Conservation (phyloP, 2,329 filamentous ascomycete species). For the Colletotrichum ledebouriae region DNA sequence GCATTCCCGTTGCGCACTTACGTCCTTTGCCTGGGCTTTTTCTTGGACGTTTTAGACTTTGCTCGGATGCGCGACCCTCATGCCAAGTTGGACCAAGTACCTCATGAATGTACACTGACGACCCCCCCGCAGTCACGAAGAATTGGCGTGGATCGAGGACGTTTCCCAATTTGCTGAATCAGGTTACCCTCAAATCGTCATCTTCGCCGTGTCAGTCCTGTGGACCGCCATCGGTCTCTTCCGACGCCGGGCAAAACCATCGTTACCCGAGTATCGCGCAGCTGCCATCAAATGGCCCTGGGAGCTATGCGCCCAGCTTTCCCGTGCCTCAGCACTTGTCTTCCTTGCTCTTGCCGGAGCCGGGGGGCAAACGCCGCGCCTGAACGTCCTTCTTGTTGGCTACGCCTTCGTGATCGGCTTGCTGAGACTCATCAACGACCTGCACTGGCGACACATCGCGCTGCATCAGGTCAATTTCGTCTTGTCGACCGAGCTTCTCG, state of each 20-base stretch:
- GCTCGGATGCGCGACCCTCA: no score
- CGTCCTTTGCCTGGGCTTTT: neutral
- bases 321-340: conserved; percentile 55
- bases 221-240: conserved; percentile 53
- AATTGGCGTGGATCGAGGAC: conserved; percentile 54
- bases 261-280: conserved; percentile 50
- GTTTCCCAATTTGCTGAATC: conserved; percentile 56
- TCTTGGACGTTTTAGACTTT: conserved; percentile 8
- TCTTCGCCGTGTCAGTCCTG: conserved; percentile 54
- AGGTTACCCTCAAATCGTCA: conserved; percentile 55
- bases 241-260: conserved; percentile 48
- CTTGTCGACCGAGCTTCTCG: conserved; percentile 52
- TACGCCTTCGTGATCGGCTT: conserved; percentile 62
- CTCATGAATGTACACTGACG: conserved; percentile 17
- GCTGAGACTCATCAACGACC: conserved; percentile 55
- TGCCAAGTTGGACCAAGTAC: no score
- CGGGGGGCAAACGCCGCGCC: conserved; percentile 51
- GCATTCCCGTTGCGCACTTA: neutral
- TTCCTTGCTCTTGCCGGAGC: conserved; percentile 55
- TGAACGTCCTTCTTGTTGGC: conserved; percentile 53
- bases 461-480: conserved; percentile 65
- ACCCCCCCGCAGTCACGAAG: conserved; percentile 16
- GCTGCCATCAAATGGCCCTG: conserved; percentile 57
- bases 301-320: conserved; percentile 58
- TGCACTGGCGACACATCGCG: conserved; percentile 60